Percentiles rank a stretch among this genome's conserved stretches.
Evolutionary conservation across 2,329 filamentous ascomycete genomes (phyloP).

Genomic region (Cercospora sesami): DNA sequence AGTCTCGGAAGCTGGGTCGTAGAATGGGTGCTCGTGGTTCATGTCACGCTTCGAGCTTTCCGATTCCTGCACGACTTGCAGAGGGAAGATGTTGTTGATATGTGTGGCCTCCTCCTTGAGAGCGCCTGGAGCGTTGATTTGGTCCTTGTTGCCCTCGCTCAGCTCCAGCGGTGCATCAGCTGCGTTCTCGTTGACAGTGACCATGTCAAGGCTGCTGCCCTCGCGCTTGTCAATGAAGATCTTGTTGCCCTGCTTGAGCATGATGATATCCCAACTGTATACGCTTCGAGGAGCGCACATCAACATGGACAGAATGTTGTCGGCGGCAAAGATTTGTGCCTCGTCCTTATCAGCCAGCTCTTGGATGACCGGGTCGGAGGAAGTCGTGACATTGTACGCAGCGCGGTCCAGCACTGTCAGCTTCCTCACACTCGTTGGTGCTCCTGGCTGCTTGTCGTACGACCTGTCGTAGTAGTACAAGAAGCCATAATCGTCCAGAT

Average conservation of each 20-base stretch:
- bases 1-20: conserved; percentile 88
- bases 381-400: conserved; percentile 97
- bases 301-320: conserved; percentile 96
- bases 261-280: conserved; percentile 98
- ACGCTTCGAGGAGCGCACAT: conserved; percentile 97
- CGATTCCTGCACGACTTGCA: conserved; percentile 88
- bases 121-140: conserved; percentile 88
- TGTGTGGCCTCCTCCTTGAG: conserved; percentile 97
- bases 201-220: conserved; percentile 90
- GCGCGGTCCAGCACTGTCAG: conserved; percentile 87
- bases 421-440: conserved; percentile 81
- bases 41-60: conserved; percentile 78
- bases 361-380: conserved; percentile 93
- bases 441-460: conserved; percentile 87
- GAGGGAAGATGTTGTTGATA: conserved; percentile 99
- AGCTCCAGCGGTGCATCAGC: conserved; percentile 90
- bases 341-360: conserved; percentile 94
- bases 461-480: conserved; percentile 96
- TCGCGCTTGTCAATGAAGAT: conserved; percentile 99
- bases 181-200: conserved; percentile 98
- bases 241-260: conserved; percentile 90
- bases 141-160: conserved; percentile 88
- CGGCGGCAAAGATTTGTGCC: conserved; percentile 93
- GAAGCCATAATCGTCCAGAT: conserved; percentile 94
- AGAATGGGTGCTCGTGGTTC: conserved; percentile 91